phyloP scores from a whole-genome alignment of 805 yeast species.

The Debaryomyces maramus region DNA sequence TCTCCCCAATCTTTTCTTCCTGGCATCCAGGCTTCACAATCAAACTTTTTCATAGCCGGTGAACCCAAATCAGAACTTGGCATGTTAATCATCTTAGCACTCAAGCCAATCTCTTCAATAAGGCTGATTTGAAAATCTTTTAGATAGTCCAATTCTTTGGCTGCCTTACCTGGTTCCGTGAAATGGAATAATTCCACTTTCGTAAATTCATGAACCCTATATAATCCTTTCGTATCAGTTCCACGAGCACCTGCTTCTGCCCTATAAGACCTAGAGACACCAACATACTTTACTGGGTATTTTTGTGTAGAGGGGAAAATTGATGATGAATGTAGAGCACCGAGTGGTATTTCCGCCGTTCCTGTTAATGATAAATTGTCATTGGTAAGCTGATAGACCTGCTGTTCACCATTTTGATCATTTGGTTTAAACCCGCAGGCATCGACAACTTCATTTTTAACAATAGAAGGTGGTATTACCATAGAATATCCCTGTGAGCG shows the following conservation, averaged over 20 bases:
- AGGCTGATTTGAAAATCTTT: conserved; percentile 65
- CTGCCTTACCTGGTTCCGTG: conserved; percentile 57
- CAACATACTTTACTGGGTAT: conserved; percentile 65
- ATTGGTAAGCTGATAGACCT: conserved; percentile 65
- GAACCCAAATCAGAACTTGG: conserved; percentile 91
- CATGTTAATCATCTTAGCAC: conserved; percentile 82
- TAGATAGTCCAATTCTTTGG: conserved; percentile 56
- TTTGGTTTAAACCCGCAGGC: conserved; percentile 97
- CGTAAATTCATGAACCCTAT: conserved; percentile 94
- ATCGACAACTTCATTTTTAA: conserved; percentile 67
- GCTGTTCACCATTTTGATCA: conserved; percentile 83
- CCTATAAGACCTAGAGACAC: conserved; percentile 82
- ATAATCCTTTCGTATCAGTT: conserved; percentile 84
- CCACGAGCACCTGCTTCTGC: conserved; percentile 99
- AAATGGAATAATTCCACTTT: conserved; percentile 85
- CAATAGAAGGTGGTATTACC: conserved; percentile 84
- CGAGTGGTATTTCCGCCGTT: conserved; percentile 93
- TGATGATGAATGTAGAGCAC: conserved; percentile 66
- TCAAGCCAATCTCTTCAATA: conserved; percentile 65
- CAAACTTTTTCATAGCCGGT: conserved; percentile 89
- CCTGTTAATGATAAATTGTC: conserved; percentile 74
- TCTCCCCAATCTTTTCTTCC: conserved; percentile 95
- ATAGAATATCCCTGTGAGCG: conserved; percentile 63
- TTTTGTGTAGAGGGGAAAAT: conserved; percentile 36
- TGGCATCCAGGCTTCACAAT: conserved; percentile 98